phyloP scores from a whole-genome alignment of 768 basidiomycete species.

The Gymnopilus junonius region DNA sequence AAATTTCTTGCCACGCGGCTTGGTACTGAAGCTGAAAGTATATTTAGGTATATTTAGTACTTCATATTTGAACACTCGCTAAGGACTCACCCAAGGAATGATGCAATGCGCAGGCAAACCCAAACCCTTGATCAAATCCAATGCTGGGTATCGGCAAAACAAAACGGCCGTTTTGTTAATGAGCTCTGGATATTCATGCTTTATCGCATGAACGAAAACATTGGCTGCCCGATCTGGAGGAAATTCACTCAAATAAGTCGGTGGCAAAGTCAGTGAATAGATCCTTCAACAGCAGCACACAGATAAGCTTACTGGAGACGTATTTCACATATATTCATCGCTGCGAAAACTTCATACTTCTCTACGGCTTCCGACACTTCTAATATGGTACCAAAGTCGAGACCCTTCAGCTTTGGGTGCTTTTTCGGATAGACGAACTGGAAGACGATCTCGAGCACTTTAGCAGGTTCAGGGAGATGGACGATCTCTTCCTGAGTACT shows the following conservation, averaged over 20 bases:
- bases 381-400: neutral
- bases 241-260: neutral
- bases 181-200: neutral
- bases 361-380: neutral
- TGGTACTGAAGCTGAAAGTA: neutral
- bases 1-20: neutral
- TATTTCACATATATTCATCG: neutral
- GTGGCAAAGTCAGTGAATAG: neutral
- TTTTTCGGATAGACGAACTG: slow-evolving; percentile 29
- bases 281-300: neutral
- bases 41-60: neutral
- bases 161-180: neutral
- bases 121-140: neutral
- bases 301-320: neutral
- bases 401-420: slow-evolving; percentile 22
- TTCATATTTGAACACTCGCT: neutral
- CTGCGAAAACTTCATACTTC: neutral
- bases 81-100: neutral
- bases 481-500: slow-evolving; percentile 21
- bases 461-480: slow-evolving; percentile 22
- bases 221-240: neutral
- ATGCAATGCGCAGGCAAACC: neutral
- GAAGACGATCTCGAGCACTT: slow-evolving; percentile 29
- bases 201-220: neutral
- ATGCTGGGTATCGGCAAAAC: neutral